Evolutionary conservation across 257 asterid species (phyloP), one percentile per base, ranked within the genome.

Genomic region (Lavandula angustifolia): DNA sequence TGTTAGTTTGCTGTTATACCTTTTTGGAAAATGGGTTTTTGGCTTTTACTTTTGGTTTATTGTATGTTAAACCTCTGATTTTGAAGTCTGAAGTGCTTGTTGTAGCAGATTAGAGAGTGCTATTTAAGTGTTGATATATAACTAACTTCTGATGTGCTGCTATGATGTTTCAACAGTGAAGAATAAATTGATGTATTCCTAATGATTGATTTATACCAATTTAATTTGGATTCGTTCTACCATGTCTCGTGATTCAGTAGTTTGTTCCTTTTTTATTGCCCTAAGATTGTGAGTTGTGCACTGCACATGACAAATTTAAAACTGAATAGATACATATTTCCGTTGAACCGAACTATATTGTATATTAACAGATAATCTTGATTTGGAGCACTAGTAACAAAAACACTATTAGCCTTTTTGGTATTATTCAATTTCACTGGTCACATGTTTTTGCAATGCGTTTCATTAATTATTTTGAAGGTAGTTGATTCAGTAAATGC

Each of bases 271-370:
- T 47, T 61, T 17, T 33, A 27, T 48, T 57, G 6, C 63, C 37
- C 27, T 22, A 22, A 22, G 62, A 74, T 47, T 55, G n/a, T 46
- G 44, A 60, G 56, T 17, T 51, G 27, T 54, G 58, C 67, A 1
- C 27, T 22, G 27, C 2, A 44, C 50, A 27, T 40, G 12, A 34
- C 54, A 12, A 9, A 7, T n/a, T 50, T 40, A 17, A 16, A 48
- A 16, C 27, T 1, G 14, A 11, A 32, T 70, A 13, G 43, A 38
- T 37, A 44, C 13, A 34, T 16, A 16, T 60, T 49, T 18, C 13
- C 16, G 22, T 53, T 37, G 8, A 4, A 32, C 66, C 4, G 43
- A 57, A 57, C 4, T 56, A 46, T 7, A 7, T 16, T 22, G 38
- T n/a, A 60, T 13, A 9, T 31, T 13, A 44, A 52, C 31, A 53